These are phyloP conservation scores for Metarhizium anisopliae DNA, from an alignment of 2,329 filamentous ascomycete genomes.

Conservation along the genomic window DNA sequence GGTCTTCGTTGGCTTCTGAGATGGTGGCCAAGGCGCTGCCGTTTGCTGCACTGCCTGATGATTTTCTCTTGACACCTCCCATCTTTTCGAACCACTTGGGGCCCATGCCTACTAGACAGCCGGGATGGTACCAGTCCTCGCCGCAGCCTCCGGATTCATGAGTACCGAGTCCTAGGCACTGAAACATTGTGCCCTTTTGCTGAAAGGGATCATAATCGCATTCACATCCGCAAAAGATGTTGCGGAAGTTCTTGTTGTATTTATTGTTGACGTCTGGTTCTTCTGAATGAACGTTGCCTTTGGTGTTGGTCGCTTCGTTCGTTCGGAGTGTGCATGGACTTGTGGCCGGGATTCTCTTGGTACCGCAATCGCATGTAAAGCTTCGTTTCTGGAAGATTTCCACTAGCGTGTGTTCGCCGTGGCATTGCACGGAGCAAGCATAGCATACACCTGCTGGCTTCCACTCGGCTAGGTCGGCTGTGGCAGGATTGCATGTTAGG, in stretches of 20 bases:
- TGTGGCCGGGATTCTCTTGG: conserved; percentile 61
- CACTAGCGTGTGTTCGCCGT: conserved; percentile 88
- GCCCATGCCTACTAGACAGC: conserved; percentile 76
- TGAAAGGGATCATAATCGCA: conserved; percentile 81
- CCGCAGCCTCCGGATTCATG: conserved; percentile 80
- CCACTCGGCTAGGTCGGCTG: conserved; percentile 47
- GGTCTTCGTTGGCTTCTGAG: conserved; percentile 35
- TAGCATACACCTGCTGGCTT: conserved; percentile 80
- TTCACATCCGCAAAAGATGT: conserved; percentile 82
- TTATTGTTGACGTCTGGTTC: conserved; percentile 63
- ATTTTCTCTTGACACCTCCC: conserved; percentile 26
- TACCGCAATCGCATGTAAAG: conserved; percentile 95
- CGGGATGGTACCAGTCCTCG: conserved; percentile 96
- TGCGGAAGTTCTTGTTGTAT: conserved; percentile 94
- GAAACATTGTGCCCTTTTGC: conserved; percentile 97
- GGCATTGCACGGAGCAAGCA: conserved; percentile 91
- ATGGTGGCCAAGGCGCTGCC: conserved; percentile 35
- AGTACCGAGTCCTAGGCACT: conserved; percentile 79
- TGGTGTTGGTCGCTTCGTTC: conserved; percentile 63
- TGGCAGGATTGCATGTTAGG: conserved; percentile 82
- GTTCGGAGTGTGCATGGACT: conserved; percentile 69
- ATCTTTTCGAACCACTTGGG: conserved; percentile 60
- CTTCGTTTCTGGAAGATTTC: conserved; percentile 94
- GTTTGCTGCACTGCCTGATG: conserved; percentile 4
- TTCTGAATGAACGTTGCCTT: conserved; percentile 70